Evolutionary conservation across 2,329 filamentous ascomycete genomes (phyloP).

Genomic region (Aspergillus nomiae): DNA sequence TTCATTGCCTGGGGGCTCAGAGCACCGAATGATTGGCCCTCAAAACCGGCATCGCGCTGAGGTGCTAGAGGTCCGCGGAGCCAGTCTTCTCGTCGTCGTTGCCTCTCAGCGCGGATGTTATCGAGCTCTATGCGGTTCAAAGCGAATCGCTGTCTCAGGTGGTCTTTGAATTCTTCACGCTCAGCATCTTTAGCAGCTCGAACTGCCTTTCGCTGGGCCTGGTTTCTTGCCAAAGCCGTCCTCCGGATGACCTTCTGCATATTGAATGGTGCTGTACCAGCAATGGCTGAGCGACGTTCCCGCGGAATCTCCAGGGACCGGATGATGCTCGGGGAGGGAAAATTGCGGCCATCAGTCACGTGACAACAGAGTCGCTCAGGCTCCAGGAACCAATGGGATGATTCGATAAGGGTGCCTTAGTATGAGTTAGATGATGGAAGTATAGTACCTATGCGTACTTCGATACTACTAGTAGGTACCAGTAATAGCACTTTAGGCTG

Average conservation of each 20-base stretch:
- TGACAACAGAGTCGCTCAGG: constrained; percentile 1
- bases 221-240: constrained; percentile 66
- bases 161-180: constrained; percentile 37
- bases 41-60: constrained; percentile 67
- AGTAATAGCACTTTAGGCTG: not conserved
- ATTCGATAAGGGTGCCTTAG: not conserved
- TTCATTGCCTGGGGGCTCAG: constrained; percentile 42
- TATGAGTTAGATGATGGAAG: not conserved
- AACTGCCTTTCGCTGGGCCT: constrained; percentile 52
- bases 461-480: not conserved
- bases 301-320: constrained; percentile 5
- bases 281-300: constrained; percentile 30
- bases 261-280: constrained; percentile 31
- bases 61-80: constrained; percentile 76
- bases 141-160: constrained; percentile 31
- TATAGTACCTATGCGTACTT: not conserved
- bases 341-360: constrained; percentile 26
- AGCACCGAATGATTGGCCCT: constrained; percentile 62
- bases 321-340: constrained; percentile 18
- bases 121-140: constrained; percentile 37
- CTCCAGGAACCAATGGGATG: not conserved
- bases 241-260: constrained; percentile 75
- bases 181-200: constrained; percentile 46
- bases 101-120: constrained; percentile 52
- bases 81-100: constrained; percentile 73